These are phyloP conservation scores for Colletotrichum truncatum DNA, from an alignment of 2,329 filamentous ascomycete species.

Conservation along the genomic window DNA sequence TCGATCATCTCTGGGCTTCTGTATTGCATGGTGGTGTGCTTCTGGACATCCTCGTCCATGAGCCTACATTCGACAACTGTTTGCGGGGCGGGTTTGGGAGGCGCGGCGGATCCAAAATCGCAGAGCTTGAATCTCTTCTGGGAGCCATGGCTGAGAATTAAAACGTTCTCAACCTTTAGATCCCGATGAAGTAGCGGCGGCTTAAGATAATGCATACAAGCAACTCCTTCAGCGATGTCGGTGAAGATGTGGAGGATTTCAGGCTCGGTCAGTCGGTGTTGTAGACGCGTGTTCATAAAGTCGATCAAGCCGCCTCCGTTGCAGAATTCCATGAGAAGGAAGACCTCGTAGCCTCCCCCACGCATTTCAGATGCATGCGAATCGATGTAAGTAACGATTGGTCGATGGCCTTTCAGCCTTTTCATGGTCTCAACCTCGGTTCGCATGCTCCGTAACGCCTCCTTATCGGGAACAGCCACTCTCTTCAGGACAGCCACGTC, in stretches of 20 bases:
- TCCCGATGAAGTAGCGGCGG: constrained; percentile 92
- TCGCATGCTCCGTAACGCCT: constrained; percentile 92
- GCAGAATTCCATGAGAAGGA: constrained; percentile 98
- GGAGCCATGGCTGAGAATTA: constrained; percentile 78
- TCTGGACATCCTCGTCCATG: constrained; percentile 96
- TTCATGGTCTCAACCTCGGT: constrained; percentile 99
- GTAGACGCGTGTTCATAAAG: constrained; percentile 98
- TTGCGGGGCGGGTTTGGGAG: constrained; percentile 83
- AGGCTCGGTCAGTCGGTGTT: constrained; percentile 95
- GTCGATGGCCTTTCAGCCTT: constrained; percentile 93
- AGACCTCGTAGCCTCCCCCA: constrained; percentile 96
- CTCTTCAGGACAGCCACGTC: constrained; percentile 90
- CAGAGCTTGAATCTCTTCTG: constrained; percentile 90
- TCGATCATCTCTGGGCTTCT: constrained; percentile 99
- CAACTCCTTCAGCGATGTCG: constrained; percentile 94
- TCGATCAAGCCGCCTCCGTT: constrained; percentile 95
- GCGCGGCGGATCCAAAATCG: constrained; percentile 94
- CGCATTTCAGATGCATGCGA: constrained; percentile 95
- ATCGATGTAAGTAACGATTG: constrained; percentile 98
- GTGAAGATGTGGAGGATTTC: constrained; percentile 98
- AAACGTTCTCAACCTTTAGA: constrained; percentile 96
- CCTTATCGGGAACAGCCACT: constrained; percentile 96
- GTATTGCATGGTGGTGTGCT: constrained; percentile 97
- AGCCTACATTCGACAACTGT: constrained; percentile 88
- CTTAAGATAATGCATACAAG: constrained; percentile 99